A percentile compares a stretch with the other conserved stretches of the same genome.
Evolutionary conservation across 805 yeast genomes (phyloP).

Genomic region (Metschnikowia orientalis): DNA sequence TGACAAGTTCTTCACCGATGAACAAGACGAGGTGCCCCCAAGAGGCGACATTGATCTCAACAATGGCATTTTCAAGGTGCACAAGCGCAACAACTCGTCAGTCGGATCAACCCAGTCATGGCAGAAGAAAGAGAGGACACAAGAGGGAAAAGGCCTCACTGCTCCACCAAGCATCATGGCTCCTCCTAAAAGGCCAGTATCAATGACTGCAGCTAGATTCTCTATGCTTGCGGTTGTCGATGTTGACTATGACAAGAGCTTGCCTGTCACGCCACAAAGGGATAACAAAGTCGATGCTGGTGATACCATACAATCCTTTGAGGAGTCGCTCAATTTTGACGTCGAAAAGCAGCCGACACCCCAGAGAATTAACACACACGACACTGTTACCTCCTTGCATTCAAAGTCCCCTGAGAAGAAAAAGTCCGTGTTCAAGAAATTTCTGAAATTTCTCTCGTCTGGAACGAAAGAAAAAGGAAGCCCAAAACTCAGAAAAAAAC

Average conservation of each 20-base stretch:
- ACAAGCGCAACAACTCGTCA: constrained; percentile 12
- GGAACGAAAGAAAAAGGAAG: constrained; percentile 7
- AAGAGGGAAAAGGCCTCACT: too few relatives aligned
- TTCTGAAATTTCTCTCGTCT: constrained; percentile 8
- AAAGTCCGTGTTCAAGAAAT: constrained; percentile 7
- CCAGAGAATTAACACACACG: neutral
- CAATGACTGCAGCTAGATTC: constrained; percentile 6
- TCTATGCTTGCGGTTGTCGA: constrained; percentile 17
- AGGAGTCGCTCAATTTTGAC: constrained; percentile 2
- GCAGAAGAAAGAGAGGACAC: constrained; percentile 1
- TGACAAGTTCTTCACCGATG: constrained; percentile 13
- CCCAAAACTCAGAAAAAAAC: constrained; percentile 5
- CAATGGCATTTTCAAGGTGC: constrained; percentile 10
- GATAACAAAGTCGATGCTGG: constrained; percentile 1
- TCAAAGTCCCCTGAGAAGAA: constrained; percentile 3
- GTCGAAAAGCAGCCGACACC: constrained; percentile 1
- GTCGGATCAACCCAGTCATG: constrained; percentile 8
- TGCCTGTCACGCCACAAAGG: constrained; percentile 13
- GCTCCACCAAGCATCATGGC: neutral
- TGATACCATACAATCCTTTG: too few relatives aligned
- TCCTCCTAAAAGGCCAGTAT: neutral
- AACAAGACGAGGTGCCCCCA: constrained; percentile 18
- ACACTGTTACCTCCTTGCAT: neutral
- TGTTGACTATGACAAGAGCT: constrained; percentile 15
- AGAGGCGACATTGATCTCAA: constrained; percentile 16